Conservation (phyloP, 1,284 basidiomycete species). For the Puccinia novopanici region DNA sequence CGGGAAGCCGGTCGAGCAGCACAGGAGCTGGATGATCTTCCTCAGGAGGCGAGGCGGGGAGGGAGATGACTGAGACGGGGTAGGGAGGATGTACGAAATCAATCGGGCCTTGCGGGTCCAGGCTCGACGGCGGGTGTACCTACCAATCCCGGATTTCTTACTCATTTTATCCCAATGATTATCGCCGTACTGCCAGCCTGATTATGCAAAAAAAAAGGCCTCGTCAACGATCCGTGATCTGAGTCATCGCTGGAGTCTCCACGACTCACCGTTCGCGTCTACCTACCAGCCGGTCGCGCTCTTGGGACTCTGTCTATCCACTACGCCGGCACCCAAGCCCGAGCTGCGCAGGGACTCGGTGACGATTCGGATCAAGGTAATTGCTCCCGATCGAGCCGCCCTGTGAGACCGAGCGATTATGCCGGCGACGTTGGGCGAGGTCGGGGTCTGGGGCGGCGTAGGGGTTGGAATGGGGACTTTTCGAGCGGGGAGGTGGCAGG, state of each 20-base stretch:
- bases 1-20: background rate
- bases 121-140: constrained; percentile 58
- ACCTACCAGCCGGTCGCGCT: constrained; percentile 54
- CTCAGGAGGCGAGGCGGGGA: background rate
- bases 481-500: background rate
- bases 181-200: constrained; percentile 59
- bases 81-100: background rate
- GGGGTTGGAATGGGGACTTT: background rate
- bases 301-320: background rate
- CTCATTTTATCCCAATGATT: constrained; percentile 60
- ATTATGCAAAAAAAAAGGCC: background rate
- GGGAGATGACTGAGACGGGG: background rate
- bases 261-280: constrained; percentile 55
- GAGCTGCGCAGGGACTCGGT: constrained; percentile 3
- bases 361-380: constrained; percentile 20
- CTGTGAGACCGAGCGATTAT: background rate
- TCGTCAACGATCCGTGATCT: background rate
- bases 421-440: background rate
- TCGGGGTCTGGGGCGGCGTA: background rate
- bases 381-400: background rate
- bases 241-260: background rate
- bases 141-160: constrained; percentile 57
- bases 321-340: background rate
- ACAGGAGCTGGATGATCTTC: background rate
- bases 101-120: constrained; percentile 58